These are phyloP conservation scores for Physcomitrellopsis africana DNA, from an alignment of 225 moss, liverwort and hornwort species.

Conservation along the genomic window DNA sequence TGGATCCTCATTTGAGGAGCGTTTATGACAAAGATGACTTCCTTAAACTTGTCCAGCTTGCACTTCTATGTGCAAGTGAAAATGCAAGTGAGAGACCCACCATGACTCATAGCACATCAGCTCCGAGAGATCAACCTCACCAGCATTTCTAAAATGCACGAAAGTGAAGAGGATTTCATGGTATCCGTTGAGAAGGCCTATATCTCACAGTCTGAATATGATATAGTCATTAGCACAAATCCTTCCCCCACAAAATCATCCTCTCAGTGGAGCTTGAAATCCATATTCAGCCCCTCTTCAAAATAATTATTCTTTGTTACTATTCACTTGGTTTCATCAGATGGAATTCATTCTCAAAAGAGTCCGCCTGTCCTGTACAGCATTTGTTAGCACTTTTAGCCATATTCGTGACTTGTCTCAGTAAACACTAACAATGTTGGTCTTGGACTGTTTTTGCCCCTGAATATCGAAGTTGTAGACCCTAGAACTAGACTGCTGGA, in stretches of 20 bases:
- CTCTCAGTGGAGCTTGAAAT: background rate
- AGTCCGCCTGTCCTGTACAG: background rate
- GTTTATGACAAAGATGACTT: conserved; percentile 28
- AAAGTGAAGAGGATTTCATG: background rate
- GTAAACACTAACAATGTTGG: no score
- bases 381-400: background rate
- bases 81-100: conserved; percentile 29
- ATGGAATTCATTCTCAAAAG: background rate
- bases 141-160: background rate
- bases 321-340: background rate
- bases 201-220: background rate
- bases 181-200: no score
- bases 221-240: background rate
- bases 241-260: background rate
- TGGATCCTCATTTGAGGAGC: conserved; percentile 27
- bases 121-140: conserved; percentile 26
- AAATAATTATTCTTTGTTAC: background rate
- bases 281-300: background rate
- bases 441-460: background rate
- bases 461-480: background rate
- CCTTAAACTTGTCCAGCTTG: conserved; percentile 23
- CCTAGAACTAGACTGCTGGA: no score
- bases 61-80: conserved; percentile 20
- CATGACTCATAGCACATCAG: conserved; percentile 31
- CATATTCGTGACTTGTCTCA: no score